These are phyloP conservation scores for Diaporthe eres DNA, from an alignment of 2,329 filamentous ascomycete genomes.

Conservation along the genomic window DNA sequence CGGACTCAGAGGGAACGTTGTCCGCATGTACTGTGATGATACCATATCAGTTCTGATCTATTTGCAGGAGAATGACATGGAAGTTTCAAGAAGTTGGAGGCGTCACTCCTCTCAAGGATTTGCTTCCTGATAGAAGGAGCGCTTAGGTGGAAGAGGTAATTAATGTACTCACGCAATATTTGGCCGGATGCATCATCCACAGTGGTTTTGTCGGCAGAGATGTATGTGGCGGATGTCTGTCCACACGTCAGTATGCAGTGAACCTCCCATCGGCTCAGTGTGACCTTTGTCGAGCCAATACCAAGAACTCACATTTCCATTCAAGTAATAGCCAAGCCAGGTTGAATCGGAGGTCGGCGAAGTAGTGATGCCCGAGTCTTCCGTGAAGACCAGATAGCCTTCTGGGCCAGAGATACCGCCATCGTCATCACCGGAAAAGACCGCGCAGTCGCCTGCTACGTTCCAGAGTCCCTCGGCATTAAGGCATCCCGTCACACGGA, in stretches of 20 bases:
- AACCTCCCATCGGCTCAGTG: no score
- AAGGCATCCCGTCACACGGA: conserved; percentile 22
- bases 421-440: not conserved
- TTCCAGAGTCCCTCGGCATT: conserved; percentile 3
- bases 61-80: not conserved
- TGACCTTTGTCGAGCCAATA: not conserved
- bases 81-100: not conserved
- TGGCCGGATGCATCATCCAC: conserved; percentile 6
- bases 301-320: conserved; percentile 1
- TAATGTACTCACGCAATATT: not conserved
- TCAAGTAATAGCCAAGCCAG: conserved; percentile 21
- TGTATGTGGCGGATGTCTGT: conserved; percentile 7
- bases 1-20: not conserved
- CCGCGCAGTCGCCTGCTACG: conserved; percentile 6
- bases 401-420: conserved; percentile 6
- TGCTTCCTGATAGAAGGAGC: not conserved
- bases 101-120: fast-evolving
- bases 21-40: not conserved
- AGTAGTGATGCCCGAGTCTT: conserved; percentile 12
- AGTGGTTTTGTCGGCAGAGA: not conserved
- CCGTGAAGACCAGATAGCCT: not conserved
- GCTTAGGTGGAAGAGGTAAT: no score
- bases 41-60: not conserved
- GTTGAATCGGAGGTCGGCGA: not conserved
- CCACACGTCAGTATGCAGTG: not conserved